A percentile compares a stretch with the other conserved stretches of the same genome.
Evolutionary conservation across 345 rosid species (phyloP).

Genomic region (Raphanus sativus): DNA sequence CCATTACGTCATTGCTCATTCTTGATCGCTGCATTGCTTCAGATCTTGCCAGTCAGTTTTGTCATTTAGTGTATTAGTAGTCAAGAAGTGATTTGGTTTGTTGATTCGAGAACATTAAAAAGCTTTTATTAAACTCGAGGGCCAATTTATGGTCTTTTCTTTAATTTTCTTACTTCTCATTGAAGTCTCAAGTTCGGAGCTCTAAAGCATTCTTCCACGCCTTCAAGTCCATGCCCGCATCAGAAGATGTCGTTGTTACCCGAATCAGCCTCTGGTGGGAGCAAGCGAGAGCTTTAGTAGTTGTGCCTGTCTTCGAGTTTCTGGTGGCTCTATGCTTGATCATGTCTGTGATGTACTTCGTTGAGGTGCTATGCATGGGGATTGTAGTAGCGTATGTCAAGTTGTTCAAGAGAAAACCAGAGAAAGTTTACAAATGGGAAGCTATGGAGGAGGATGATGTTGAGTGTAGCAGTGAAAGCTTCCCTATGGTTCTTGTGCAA

Average conservation of each 20-base stretch:
- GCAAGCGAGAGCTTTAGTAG: constrained; percentile 28
- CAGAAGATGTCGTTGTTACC: not conserved
- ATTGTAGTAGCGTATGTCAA: constrained; percentile 41
- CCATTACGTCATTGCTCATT: no score
- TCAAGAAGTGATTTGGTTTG: no score
- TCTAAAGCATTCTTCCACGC: no score
- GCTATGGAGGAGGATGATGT: constrained; percentile 48
- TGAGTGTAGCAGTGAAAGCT: constrained; percentile 41
- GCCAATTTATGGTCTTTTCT: no score
- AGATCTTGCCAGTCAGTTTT: no score
- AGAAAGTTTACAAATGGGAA: constrained; percentile 48
- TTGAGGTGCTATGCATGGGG: constrained; percentile 54
- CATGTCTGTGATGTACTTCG: constrained; percentile 53
- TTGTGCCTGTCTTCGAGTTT: constrained; percentile 42
- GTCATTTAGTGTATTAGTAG: no score
- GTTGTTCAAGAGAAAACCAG: constrained; percentile 43
- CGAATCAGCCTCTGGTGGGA: constrained; percentile 28
- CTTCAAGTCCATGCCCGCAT: no score
- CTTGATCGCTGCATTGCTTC: no score
- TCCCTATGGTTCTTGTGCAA: constrained; percentile 56
- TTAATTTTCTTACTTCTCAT: no score
- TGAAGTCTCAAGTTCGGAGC: no score
- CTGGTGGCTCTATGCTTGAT: constrained; percentile 43
- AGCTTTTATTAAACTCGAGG: no score
- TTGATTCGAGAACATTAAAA: no score